A percentile compares a stretch with the other conserved stretches of the same genome.
Evolutionary conservation across 1,284 basidiomycete genomes (phyloP).

Genomic region (Leccinum pachyderme): DNA sequence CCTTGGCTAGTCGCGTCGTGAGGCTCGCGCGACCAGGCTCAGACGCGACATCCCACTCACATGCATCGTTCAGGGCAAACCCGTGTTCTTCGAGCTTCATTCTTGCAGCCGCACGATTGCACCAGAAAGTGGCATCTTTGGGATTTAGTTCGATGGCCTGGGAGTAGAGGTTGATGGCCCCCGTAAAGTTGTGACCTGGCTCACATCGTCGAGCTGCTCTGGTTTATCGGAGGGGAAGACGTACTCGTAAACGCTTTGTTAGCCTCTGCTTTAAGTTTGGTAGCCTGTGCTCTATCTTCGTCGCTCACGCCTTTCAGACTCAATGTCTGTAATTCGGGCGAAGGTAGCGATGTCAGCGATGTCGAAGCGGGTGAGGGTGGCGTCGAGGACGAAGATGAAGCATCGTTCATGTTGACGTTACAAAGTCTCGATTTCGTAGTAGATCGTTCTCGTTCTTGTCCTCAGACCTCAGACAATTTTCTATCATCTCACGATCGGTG

Average conservation of each 20-base stretch:
- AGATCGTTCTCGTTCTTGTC: background rate
- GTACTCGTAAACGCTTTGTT: constrained; percentile 83
- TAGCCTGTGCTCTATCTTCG: constrained; percentile 65
- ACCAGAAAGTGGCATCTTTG: constrained; percentile 72
- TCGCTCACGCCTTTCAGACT: constrained; percentile 60
- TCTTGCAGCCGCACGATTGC: constrained; percentile 75
- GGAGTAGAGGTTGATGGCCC: constrained; percentile 72
- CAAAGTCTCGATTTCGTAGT: constrained; percentile 2
- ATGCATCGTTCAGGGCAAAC: constrained; percentile 75
- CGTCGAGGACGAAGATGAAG: constrained; percentile 27
- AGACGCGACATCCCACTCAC: constrained; percentile 43
- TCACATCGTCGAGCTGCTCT: constrained; percentile 3
- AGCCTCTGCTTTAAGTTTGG: constrained; percentile 75
- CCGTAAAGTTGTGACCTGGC: constrained; percentile 56
- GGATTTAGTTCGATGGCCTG: constrained; percentile 81
- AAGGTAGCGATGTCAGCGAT: constrained; percentile 51
- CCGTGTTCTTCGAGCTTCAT: constrained; percentile 84
- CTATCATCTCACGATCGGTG: constrained; percentile 30
- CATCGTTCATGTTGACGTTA: constrained; percentile 42
- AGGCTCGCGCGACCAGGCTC: constrained; percentile 10
- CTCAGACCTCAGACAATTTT: constrained; percentile 4
- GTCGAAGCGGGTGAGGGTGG: constrained; percentile 49
- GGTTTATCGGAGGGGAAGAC: constrained; percentile 5
- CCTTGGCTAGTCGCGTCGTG: constrained; percentile 56
- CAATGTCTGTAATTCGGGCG: constrained; percentile 54